Base-by-base conservation (phyloP, 768 basidiomycete genomes). In the Kockovaella imperatae region DNA sequence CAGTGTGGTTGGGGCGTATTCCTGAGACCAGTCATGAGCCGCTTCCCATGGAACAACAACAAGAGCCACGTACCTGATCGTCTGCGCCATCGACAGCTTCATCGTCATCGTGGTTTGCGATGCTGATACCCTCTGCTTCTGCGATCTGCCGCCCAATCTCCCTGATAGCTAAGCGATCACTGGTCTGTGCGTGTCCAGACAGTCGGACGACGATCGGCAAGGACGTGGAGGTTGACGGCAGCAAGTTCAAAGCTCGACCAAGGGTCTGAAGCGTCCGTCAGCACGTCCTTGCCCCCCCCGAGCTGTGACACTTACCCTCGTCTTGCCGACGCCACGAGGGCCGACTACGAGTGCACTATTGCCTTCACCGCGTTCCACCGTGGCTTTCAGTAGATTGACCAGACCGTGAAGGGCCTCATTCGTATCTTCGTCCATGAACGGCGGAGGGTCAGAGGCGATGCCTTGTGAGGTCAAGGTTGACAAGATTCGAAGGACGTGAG, bases 331-430 rank as follows among this genome's bases (percentile, higher is more conserved):
- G 14, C 87, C 87, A 51, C 82, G 76, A 1, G 87, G 83, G 17
- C 91, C 91, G 35, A 89, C 75, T 3, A 96, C 64, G 46, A 95
- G 76, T 62, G 90, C 95, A 49, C 89, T 93, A 54, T 96, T 96
- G 3, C 91, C 90, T 74, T 96, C 91, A 8, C 83, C 84, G 24
- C 89, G 78, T 18, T 73, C 73, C 4, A 85, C 76, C 1, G 87
- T 87, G 10, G 89, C 90, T 18, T 72, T 67, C 4, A 95, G 73
- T 18, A 96, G 71, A 39, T 79, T 77, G 1, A 71, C 62, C 11
- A 96, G 67, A 47, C 86, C 80, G 28, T 78, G 62, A 23, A 76
- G 71, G 0, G 84, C 81, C 42, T 69, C 69, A 15, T 64, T 66
- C 42, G 57, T 58, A 26, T 59, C 65, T 34, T 66, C 65, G 30